phyloP scores from a whole-genome alignment of 2,329 filamentous ascomycete genomes.

The Colletotrichum falcatum region DNA sequence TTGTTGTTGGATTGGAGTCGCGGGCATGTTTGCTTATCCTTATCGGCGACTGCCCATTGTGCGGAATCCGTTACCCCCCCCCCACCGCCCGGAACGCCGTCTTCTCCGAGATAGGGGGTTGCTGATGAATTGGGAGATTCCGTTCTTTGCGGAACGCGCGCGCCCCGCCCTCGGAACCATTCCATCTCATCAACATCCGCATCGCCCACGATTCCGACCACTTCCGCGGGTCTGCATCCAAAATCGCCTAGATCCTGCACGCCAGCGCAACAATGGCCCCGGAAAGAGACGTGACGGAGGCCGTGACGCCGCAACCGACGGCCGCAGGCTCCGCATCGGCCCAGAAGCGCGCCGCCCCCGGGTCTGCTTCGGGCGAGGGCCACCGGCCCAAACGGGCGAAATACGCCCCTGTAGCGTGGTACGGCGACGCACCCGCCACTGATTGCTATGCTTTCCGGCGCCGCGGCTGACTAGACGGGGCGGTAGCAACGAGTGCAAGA shows the following conservation, averaged over 20 bases:
- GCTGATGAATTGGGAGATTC: background rate
- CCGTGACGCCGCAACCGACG: conserved; percentile 24
- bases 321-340: conserved; percentile 27
- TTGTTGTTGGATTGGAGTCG: background rate
- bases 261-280: conserved; percentile 13
- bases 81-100: no score
- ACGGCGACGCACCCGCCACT: background rate
- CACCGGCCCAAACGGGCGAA: conserved; percentile 49
- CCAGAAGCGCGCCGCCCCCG: conserved; percentile 32
- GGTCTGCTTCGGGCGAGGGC: conserved; percentile 17
- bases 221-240: conserved; percentile 17
- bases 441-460: background rate
- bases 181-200: background rate
- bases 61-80: no score
- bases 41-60: background rate
- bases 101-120: background rate
- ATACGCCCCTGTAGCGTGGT: conserved; percentile 55
- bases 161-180: conserved; percentile 21
- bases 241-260: no score
- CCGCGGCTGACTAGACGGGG: background rate
- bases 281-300: conserved; percentile 10
- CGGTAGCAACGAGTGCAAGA: conserved; percentile 54
- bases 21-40: background rate
- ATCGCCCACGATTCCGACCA: conserved; percentile 17
- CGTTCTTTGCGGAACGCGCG: conserved; percentile 14